phyloP scores from a whole-genome alignment of 148 eudicot species.

The Vaccinium macrocarpon region DNA sequence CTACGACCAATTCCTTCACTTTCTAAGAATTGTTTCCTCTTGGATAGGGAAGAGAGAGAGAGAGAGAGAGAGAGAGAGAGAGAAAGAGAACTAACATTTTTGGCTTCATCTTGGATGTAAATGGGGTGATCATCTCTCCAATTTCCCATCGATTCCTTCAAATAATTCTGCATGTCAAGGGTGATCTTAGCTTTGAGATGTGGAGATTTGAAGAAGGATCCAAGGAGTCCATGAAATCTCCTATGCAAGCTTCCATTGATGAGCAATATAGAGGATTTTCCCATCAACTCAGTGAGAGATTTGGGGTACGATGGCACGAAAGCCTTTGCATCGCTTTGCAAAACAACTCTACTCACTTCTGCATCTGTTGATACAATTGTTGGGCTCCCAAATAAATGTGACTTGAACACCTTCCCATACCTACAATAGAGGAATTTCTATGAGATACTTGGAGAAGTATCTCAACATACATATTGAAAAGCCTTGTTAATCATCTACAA shows the following conservation, averaged over 20 bases:
- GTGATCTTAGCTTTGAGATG: conserved; percentile 73
- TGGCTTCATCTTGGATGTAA: conserved; percentile 76
- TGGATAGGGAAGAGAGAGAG: neutral
- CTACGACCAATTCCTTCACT: neutral
- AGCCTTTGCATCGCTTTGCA: conserved; percentile 70
- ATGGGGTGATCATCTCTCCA: conserved; percentile 53
- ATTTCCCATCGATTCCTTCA: conserved; percentile 47
- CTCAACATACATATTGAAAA: neutral
- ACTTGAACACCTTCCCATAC: conserved; percentile 90
- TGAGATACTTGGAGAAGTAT: neutral
- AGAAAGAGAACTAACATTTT: conserved; percentile 34
- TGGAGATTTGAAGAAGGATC: conserved; percentile 70
- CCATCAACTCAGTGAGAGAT: conserved; percentile 80
- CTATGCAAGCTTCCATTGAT: conserved; percentile 81
- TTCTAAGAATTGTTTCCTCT: neutral
- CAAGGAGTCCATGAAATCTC: conserved; percentile 80
- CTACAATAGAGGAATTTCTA: conserved; percentile 23
- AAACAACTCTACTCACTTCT: conserved; percentile 68
- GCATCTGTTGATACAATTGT: conserved; percentile 85
- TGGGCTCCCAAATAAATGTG: conserved; percentile 78
- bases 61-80: conserved; percentile 2
- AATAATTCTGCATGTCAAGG: conserved; percentile 50
- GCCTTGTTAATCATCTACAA: neutral
- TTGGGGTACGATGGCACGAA: conserved; percentile 94
- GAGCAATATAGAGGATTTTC: conserved; percentile 65